Percentiles rank a stretch among this genome's conserved stretches.
Conservation (phyloP, 1,139 yeast species). For the Pichia sp. region DNA sequence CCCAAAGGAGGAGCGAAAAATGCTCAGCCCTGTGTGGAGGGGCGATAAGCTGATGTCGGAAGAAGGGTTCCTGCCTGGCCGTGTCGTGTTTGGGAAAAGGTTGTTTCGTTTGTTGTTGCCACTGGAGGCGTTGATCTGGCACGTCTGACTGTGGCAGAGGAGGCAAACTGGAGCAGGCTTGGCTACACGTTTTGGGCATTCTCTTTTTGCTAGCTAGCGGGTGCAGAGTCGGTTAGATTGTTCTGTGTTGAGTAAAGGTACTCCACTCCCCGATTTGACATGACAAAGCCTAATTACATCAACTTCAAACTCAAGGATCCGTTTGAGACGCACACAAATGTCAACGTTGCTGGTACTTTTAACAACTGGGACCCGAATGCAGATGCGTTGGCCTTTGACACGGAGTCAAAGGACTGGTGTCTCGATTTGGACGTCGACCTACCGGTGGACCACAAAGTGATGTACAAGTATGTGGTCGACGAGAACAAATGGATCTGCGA, state of each 20-base stretch:
- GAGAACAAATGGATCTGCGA: constrained; percentile 26
- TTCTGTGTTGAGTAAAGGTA: neutral
- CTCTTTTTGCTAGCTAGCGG: neutral
- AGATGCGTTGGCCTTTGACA: constrained; percentile 9
- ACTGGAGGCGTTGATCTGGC: neutral
- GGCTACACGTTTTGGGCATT: neutral
- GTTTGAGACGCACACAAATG: constrained; percentile 1
- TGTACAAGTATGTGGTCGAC: constrained; percentile 28
- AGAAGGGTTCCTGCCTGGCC: neutral
- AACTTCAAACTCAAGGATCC: constrained; percentile 13
- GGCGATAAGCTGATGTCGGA: constrained; percentile 1
- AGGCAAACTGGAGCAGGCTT: neutral
- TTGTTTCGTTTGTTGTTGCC: neutral
- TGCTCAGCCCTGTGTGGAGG: constrained; percentile 4
- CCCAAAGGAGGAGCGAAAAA: neutral
- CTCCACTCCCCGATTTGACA: neutral
- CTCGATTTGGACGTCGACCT: constrained; percentile 5
- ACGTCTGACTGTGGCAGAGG: neutral
- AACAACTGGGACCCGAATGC: constrained; percentile 19
- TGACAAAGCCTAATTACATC: neutral
- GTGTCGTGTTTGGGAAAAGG: neutral
- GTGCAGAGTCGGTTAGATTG: neutral
- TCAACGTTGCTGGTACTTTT: constrained; percentile 22
- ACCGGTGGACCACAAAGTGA: constrained; percentile 18
- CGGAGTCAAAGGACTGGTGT: constrained; percentile 12